Conservation (phyloP, 768 basidiomycete genomes). For the Tricholoma furcatifolium region DNA sequence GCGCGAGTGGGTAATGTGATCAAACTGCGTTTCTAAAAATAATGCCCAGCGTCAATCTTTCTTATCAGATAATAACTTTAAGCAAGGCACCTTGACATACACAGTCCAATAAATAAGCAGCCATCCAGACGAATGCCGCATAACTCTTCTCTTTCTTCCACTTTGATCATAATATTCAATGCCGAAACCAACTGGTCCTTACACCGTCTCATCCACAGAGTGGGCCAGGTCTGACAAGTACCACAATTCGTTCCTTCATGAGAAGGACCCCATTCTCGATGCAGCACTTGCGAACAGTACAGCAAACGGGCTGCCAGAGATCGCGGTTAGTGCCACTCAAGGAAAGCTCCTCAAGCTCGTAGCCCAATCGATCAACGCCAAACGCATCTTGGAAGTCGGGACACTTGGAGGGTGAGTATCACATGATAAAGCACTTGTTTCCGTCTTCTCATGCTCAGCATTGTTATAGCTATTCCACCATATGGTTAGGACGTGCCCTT, state of each 20-base stretch:
- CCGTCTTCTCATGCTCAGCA: neutral
- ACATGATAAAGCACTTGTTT: neutral
- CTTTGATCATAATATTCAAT: too few relatives aligned
- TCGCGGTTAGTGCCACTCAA: slow-evolving; percentile 51
- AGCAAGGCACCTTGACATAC: too few relatives aligned
- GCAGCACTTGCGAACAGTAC: slow-evolving; percentile 36
- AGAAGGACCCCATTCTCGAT: slow-evolving; percentile 41
- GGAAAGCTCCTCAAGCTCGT: slow-evolving; percentile 59
- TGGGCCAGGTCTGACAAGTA: slow-evolving; percentile 56
- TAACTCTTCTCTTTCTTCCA: too few relatives aligned
- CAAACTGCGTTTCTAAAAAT: neutral
- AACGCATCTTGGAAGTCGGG: slow-evolving; percentile 62
- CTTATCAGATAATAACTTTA: too few relatives aligned
- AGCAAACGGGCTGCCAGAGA: slow-evolving; percentile 47
- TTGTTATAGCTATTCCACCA: slow-evolving; percentile 39
- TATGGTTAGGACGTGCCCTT: slow-evolving; percentile 45
- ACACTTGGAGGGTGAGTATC: slow-evolving; percentile 58
- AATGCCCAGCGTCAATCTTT: neutral
- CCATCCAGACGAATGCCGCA: too few relatives aligned
- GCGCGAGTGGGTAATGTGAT: slow-evolving; percentile 50
- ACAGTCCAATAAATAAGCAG: too few relatives aligned
- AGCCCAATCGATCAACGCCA: slow-evolving; percentile 49
- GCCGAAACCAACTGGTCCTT: neutral
- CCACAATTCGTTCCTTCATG: slow-evolving; percentile 55
- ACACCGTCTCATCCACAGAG: slow-evolving; percentile 22